A percentile compares a stretch with the other conserved stretches of the same genome.
These are phyloP conservation scores for Trichoderma asperellum DNA, from an alignment of 2,329 filamentous ascomycete genomes.

Conservation along the genomic window DNA sequence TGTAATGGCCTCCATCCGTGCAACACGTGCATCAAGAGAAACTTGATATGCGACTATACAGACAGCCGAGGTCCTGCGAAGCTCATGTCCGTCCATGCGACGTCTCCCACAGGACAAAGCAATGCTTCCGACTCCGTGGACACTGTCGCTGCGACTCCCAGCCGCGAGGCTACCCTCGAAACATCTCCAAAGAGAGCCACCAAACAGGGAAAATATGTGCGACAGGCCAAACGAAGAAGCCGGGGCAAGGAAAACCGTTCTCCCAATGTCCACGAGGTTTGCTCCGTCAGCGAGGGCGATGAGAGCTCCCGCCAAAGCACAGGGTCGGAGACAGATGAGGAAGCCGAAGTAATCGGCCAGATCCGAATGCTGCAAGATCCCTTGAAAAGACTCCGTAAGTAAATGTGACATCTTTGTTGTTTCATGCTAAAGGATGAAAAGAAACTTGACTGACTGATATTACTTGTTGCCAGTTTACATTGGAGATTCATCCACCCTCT, in stretches of 20 bases:
- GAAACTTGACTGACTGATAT: conserved; percentile 28
- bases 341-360: conserved; percentile 58
- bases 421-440: neutral
- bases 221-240: conserved; percentile 15
- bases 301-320: conserved; percentile 44
- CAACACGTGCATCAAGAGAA: conserved; percentile 34
- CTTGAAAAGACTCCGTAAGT: conserved; percentile 60
- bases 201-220: conserved; percentile 4
- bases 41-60: conserved; percentile 33
- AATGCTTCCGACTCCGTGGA: conserved; percentile 17
- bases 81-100: conserved; percentile 17
- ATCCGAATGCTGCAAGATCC: conserved; percentile 64
- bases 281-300: conserved; percentile 22
- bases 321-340: conserved; percentile 50
- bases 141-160: conserved; percentile 7
- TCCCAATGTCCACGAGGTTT: neutral
- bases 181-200: conserved; percentile 8
- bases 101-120: conserved; percentile 11
- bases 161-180: conserved; percentile 14
- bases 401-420: neutral
- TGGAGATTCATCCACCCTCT: conserved; percentile 65
- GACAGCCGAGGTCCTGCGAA: conserved; percentile 24
- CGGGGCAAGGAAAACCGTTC: conserved; percentile 2
- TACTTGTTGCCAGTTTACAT: conserved; percentile 55
- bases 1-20: conserved; percentile 36